Percentiles rank a stretch among this genome's conserved stretches.
phyloP scores from a whole-genome alignment of 352 stramenopile genomes.

The Globisporangium okanoganense region DNA sequence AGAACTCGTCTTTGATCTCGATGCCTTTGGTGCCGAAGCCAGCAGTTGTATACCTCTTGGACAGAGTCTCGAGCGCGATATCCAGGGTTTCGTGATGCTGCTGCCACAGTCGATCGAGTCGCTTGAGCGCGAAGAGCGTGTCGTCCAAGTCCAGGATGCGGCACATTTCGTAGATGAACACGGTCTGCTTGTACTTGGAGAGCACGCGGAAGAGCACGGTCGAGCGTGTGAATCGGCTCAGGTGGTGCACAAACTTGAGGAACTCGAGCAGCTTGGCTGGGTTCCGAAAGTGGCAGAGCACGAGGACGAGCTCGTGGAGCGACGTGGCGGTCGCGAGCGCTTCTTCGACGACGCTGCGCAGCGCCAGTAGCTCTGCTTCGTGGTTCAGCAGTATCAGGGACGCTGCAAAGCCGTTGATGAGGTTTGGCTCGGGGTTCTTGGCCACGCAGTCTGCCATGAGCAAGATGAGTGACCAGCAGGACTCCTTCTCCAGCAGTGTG shows the following conservation, averaged over 20 bases:
- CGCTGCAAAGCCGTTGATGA: slow-evolving; percentile 45
- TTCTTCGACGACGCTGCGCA: slow-evolving; percentile 41
- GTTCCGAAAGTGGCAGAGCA: slow-evolving; percentile 50
- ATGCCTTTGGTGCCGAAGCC: slow-evolving; percentile 4
- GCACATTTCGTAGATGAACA: slow-evolving; percentile 66
- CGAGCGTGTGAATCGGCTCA: slow-evolving; percentile 20
- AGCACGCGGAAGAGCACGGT: slow-evolving; percentile 54
- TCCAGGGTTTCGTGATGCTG: slow-evolving; percentile 25
- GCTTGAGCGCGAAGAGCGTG: slow-evolving; percentile 51
- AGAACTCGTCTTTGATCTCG: slow-evolving; percentile 50
- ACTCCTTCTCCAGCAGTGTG: slow-evolving; percentile 26
- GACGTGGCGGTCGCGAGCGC: slow-evolving; percentile 31
- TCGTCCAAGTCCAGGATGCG: slow-evolving; percentile 61
- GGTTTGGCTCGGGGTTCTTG: slow-evolving; percentile 1
- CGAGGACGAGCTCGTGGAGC: slow-evolving; percentile 39
- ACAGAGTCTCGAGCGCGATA: slow-evolving; percentile 21
- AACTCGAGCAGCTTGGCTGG: slow-evolving; percentile 30
- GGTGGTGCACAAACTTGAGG: slow-evolving; percentile 37
- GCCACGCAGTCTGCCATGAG: slow-evolving; percentile 24
- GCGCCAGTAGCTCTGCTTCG: slow-evolving; percentile 29
- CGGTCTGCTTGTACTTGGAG: slow-evolving; percentile 39
- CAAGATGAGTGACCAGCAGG: slow-evolving; percentile 50
- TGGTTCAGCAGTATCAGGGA: slow-evolving; percentile 30
- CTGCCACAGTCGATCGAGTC: slow-evolving; percentile 55
- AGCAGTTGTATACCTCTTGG: slow-evolving; percentile 4